A percentile compares a stretch with the other conserved stretches of the same genome.
phyloP scores from a whole-genome alignment of 2,329 filamentous ascomycete genomes.

The Rosellinia necatrix region DNA sequence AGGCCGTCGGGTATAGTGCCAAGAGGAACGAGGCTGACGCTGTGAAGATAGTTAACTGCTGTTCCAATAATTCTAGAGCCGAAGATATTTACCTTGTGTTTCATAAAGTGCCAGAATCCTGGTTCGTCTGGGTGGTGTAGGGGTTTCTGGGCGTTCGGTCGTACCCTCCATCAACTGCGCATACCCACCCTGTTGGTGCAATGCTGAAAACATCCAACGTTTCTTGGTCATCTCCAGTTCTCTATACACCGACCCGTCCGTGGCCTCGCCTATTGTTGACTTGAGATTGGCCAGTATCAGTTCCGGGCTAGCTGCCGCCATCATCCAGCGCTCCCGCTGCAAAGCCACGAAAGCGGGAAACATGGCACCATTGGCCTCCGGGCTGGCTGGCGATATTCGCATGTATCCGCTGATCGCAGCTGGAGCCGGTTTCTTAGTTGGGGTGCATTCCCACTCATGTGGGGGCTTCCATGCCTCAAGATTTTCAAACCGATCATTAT shows the following conservation, averaged over 20 bases:
- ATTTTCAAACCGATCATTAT: constrained; percentile 41
- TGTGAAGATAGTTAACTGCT: constrained; percentile 44
- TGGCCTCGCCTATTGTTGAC: constrained; percentile 51
- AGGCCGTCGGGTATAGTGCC: constrained; percentile 46
- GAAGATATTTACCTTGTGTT: constrained; percentile 48
- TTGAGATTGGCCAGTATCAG: constrained; percentile 60
- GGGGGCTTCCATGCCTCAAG: constrained; percentile 52
- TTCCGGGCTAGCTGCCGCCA: constrained; percentile 57
- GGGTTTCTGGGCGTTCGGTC: constrained; percentile 21
- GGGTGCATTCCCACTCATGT: constrained; percentile 48
- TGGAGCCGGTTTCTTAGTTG: constrained; percentile 31
- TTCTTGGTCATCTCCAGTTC: constrained; percentile 61
- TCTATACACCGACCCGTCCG: constrained; percentile 53
- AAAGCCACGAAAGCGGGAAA: constrained; percentile 46
- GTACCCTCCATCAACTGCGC: constrained; percentile 29
- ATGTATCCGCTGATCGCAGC: constrained; percentile 31
- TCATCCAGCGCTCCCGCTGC: constrained; percentile 58
- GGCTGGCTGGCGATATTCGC: constrained; percentile 27
- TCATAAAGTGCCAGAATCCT: constrained; percentile 58
- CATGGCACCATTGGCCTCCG: constrained; percentile 33
- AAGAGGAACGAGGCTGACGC: constrained; percentile 57
- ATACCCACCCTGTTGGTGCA: constrained; percentile 53
- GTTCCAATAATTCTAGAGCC: constrained; percentile 24
- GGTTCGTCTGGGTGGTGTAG: constrained; percentile 29
- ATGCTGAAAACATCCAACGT: constrained; percentile 64